Evolutionary conservation across 1,284 basidiomycete genomes (phyloP), one percentile per base, ranked within the genome.

Genomic region (Tremellales sp.): DNA sequence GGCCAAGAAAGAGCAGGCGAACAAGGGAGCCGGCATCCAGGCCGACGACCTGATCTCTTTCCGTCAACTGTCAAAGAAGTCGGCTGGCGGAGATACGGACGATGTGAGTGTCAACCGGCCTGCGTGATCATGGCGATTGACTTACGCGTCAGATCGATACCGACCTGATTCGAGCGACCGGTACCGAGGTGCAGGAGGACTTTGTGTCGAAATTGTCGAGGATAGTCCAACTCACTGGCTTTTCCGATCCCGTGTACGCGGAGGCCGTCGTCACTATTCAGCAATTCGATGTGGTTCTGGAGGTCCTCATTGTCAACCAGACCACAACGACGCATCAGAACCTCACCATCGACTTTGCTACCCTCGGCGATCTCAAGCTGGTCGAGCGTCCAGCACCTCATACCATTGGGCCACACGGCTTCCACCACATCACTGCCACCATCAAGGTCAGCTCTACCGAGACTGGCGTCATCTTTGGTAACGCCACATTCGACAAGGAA

Each of bases 251-350:
- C 1, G 91, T 98, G 52, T 98, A 98, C 65, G 93, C 94, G 4
- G 96, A 99, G 72, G 94, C 94, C 1, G 93, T 93, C 62, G 93
- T 98, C 63, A 96, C 94, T 72, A 91, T 98, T 69, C 90, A 97
- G 62, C 92, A 94, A 46, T 98, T 98, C 70, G 96, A 99, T 73
- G 97, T 99, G 63, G 76, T 93, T 46, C 82, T 97, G 3, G 94
- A 98, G 65, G 91, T 98, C 17, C 81, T 99, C 4, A 83, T 98
- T 21, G 94, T 98, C 73, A 98, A 99, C 73, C 96, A 98, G 75
- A 96, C 93, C 0, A 72, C 83, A 24, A 88, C 96, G 68, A 98
- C 94, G 0, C 78, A 98, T 42, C 94, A 97, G 74, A 98, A 97
- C 70, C 82, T 99, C 3, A 93, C 90, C 61, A 82, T 98, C 52